These are phyloP conservation scores for Hypoxylon subgilvum DNA, from an alignment of 495 filamentous ascomycete species.

Conservation along the genomic window DNA sequence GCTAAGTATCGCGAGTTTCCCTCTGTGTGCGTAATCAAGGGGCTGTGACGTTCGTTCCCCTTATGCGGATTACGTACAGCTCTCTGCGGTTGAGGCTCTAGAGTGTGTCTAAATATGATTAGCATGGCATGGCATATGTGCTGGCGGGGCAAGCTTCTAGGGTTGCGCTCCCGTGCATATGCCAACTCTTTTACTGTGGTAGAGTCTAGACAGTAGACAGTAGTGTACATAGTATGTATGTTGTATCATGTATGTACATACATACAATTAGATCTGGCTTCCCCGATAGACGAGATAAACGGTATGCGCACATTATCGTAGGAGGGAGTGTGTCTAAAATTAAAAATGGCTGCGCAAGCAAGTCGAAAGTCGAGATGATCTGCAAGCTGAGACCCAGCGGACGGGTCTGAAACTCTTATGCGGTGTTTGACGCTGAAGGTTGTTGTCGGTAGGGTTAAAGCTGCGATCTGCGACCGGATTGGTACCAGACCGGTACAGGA, in stretches of 20 bases:
- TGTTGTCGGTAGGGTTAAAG: slow-evolving; percentile 24
- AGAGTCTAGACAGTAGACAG: too few relatives aligned
- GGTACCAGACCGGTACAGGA: slow-evolving; percentile 36
- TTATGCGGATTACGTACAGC: slow-evolving; percentile 12
- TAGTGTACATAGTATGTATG: too few relatives aligned
- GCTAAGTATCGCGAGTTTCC: slow-evolving; percentile 4
- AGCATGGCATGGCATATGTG: background rate
- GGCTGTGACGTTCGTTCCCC: slow-evolving; percentile 6
- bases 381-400: slow-evolving; percentile 47
- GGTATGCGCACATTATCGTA: background rate
- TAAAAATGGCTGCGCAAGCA: background rate
- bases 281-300: slow-evolving; percentile 17
- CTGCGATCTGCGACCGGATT: slow-evolving; percentile 44
- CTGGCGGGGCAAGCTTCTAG: background rate
- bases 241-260: too few relatives aligned
- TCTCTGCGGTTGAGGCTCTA: slow-evolving; percentile 22
- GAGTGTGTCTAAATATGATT: slow-evolving; percentile 12
- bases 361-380: slow-evolving; percentile 37
- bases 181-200: background rate
- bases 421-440: slow-evolving; percentile 32
- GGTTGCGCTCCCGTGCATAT: slow-evolving; percentile 6
- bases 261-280: slow-evolving; percentile 18
- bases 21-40: slow-evolving; percentile 13
- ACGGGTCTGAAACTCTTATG: slow-evolving; percentile 45
- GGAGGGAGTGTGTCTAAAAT: background rate